Evolutionary conservation across 2,329 filamentous ascomycete species (phyloP).

Genomic region (Camptophora hylomeconis): DNA sequence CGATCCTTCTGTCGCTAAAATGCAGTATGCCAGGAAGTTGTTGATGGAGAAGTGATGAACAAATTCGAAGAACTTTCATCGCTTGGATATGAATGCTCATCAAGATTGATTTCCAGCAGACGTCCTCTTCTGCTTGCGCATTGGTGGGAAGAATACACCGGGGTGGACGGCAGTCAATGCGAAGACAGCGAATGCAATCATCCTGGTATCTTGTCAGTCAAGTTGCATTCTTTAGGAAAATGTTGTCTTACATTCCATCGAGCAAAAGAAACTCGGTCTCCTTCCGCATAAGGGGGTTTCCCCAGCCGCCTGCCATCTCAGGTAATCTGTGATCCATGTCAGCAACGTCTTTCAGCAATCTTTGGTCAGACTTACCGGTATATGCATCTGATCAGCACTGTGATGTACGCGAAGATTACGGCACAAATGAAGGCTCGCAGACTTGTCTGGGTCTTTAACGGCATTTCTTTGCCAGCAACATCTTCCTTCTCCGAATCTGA

Average conservation of each 20-base stretch:
- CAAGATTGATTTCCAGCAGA: not conserved
- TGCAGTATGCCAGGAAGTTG: no score
- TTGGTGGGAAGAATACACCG: constrained; percentile 29
- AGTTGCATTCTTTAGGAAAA: not conserved
- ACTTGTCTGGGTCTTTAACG: constrained; percentile 8
- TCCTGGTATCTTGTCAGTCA: constrained; percentile 21
- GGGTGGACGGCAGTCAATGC: constrained; percentile 32
- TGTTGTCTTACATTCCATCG: constrained; percentile 32
- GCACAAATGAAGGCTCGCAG: constrained; percentile 11
- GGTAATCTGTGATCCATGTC: constrained; percentile 25
- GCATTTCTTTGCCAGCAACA: no score
- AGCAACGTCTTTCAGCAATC: not conserved
- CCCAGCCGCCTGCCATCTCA: constrained; percentile 39
- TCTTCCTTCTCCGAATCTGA: no score
- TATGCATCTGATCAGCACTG: constrained; percentile 30
- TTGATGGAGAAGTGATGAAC: no score
- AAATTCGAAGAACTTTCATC: no score
- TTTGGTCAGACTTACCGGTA: constrained; percentile 24
- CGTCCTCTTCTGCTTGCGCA: constrained; percentile 9
- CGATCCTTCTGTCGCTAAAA: no score
- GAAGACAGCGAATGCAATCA: constrained; percentile 31
- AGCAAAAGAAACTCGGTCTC: constrained; percentile 35
- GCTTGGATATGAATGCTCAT: no score
- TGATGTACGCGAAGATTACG: constrained; percentile 23
- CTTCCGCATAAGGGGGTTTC: constrained; percentile 32